Percentiles rank a stretch among this genome's conserved stretches.
phyloP scores from a whole-genome alignment of 257 asterid genomes.

The Solanum bulbocastanum region DNA sequence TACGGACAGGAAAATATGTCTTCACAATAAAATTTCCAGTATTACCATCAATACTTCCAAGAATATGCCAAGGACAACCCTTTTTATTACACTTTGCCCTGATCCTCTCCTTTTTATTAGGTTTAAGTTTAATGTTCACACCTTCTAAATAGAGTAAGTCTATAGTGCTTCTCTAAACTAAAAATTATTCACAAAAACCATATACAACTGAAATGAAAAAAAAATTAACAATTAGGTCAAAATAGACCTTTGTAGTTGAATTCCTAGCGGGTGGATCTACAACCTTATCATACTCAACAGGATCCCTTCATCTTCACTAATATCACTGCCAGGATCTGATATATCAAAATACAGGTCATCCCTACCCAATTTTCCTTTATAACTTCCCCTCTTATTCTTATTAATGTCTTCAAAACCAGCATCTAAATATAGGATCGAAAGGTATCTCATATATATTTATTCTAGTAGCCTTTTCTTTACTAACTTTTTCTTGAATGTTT shows the following conservation, averaged over 20 bases:
- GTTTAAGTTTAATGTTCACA: not conserved
- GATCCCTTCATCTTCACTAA: not conserved
- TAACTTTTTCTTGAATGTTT: not conserved
- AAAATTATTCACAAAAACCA: not conserved
- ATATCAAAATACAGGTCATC: not conserved
- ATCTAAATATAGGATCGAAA: not conserved
- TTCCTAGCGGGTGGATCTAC: not conserved
- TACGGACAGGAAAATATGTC: not conserved
- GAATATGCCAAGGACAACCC: constrained; percentile 8
- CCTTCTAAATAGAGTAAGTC: not conserved
- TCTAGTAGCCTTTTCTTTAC: not conserved
- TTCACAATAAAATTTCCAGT: not conserved
- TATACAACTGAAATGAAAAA: not conserved
- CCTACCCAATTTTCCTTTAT: not conserved
- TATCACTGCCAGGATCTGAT: not conserved
- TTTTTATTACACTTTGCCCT: not conserved
- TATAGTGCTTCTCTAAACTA: not conserved
- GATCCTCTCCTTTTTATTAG: not conserved
- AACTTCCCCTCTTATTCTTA: not conserved
- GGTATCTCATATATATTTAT: not conserved
- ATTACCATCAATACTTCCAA: not conserved
- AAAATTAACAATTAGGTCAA: not conserved
- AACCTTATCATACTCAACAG: not conserved
- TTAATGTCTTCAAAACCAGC: not conserved
- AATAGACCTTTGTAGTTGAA: not conserved